Base-by-base conservation (phyloP, 2,329 filamentous ascomycete genomes). In the Chaetomium sp. region DNA sequence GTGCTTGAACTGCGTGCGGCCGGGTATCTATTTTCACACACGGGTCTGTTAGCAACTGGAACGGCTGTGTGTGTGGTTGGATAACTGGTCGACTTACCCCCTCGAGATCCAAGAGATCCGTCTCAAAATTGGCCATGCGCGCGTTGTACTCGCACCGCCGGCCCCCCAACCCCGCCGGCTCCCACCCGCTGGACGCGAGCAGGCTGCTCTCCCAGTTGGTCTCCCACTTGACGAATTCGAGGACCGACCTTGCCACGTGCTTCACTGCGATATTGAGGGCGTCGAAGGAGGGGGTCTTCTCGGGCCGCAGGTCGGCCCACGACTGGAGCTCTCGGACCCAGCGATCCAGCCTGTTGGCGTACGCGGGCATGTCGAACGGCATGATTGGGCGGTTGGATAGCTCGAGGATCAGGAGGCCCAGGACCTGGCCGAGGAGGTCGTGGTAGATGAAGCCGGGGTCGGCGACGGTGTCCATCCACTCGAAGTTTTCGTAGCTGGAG, bases 1-100 rank as follows among this genome's bases (percentile, higher is more conserved):
- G 77, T 97, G 95, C 77, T 96, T 97, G 83, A 93, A 99, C 78
- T 98, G 95, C 5, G 90, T 91, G 69, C 94, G 88, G 71, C 92
- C 92, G 47, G 91, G 91, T 4, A 96, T 85, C 90, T 93, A 10
- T 33, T 51, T n/a, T n/a, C n/a, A n/a, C n/a, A n/a, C 7, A 13
- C 29, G n/a, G 12, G 35, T 62, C 9, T 72, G 63, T 47, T 35
- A 21, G 38, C 38, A 42, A 23, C 4, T 51, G 25, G 45, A 23
- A 54, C 65, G 47, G 29, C 9, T 1, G 3, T 4, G n/a, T 9
- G 5, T 8, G 51, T 35, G 8, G 13, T 27, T 23, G 21, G 4
- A 38, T 45, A 31, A 21, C 27, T 29, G 9, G 60, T 35, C 16
- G 35, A 87, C 91, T 83, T 85, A 96, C 90, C 65, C 93, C 93